Conservation (phyloP, 2,329 filamentous ascomycete genomes). For the Fusarium armeniacum region DNA sequence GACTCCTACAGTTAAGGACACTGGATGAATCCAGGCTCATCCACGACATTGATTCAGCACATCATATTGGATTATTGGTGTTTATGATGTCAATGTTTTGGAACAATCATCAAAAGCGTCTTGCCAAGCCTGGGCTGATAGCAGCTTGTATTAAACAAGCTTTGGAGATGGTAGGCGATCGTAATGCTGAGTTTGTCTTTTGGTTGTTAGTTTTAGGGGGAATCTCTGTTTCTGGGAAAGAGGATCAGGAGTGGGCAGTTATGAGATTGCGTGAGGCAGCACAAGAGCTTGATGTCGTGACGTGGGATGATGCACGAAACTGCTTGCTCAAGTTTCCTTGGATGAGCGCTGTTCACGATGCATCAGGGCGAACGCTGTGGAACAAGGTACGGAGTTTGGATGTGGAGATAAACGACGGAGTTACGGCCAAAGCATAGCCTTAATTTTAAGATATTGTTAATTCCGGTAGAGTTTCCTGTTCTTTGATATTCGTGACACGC, state of each 20-base stretch:
- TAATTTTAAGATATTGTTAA: background rate
- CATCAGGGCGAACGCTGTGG: constrained; percentile 1
- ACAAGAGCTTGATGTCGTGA: background rate
- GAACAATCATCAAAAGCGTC: background rate
- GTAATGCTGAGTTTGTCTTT: background rate
- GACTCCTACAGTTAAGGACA: background rate
- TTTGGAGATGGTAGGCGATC: accelerated
- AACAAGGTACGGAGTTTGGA: background rate
- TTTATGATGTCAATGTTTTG: constrained; percentile 16
- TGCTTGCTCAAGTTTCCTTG: background rate
- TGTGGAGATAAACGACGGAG: constrained; percentile 8
- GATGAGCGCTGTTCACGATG: constrained; percentile 5
- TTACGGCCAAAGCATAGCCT: background rate
- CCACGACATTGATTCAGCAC: background rate
- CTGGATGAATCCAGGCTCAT: background rate
- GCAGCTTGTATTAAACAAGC: background rate
- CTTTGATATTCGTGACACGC: too few species aligned
- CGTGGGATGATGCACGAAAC: background rate
- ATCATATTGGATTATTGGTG: background rate
- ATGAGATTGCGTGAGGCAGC: background rate
- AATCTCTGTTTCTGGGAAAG: background rate
- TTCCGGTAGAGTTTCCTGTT: background rate
- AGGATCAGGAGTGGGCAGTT: too few species aligned
- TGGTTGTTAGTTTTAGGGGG: constrained; percentile 14
- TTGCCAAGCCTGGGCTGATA: background rate